These are phyloP conservation scores for Neonothopanus nambi DNA, from an alignment of 1,284 basidiomycete species.

Conservation along the genomic window DNA sequence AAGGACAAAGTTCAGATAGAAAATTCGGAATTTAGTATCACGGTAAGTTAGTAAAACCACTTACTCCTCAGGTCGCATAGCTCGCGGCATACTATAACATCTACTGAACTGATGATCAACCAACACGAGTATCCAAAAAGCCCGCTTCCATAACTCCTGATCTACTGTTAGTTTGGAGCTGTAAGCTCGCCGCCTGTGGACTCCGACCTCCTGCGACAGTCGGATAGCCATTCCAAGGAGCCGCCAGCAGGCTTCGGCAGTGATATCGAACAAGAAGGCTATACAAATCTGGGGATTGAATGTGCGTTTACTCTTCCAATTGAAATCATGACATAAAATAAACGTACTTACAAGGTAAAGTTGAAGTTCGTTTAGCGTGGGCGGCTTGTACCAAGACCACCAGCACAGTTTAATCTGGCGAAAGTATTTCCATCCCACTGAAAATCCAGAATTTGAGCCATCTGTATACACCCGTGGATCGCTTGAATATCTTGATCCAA, in stretches of 20 bases:
- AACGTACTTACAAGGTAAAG: constrained; percentile 38
- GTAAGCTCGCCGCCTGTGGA: constrained; percentile 21
- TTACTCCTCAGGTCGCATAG: too few relatives aligned
- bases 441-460: constrained; percentile 20
- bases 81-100: too few relatives aligned
- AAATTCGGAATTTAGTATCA: too few relatives aligned
- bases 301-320: neutral
- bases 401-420: constrained; percentile 36
- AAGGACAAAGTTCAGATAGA: too few relatives aligned
- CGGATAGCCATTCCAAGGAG: constrained; percentile 54
- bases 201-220: constrained; percentile 36
- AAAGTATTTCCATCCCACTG: constrained; percentile 33
- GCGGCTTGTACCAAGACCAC: too few relatives aligned
- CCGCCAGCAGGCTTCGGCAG: constrained; percentile 54
- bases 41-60: too few relatives aligned
- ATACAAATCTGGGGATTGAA: neutral
- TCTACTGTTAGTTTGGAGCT: constrained; percentile 32
- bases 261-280: constrained; percentile 14
- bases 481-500: constrained; percentile 1
- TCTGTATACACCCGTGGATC: neutral
- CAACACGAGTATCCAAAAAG: too few relatives aligned
- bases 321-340: too few relatives aligned
- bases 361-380: constrained; percentile 39
- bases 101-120: too few relatives aligned
- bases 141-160: too few relatives aligned